Conservation (phyloP, 2,329 filamentous ascomycete genomes). For the Aspergillus arachidicola region DNA sequence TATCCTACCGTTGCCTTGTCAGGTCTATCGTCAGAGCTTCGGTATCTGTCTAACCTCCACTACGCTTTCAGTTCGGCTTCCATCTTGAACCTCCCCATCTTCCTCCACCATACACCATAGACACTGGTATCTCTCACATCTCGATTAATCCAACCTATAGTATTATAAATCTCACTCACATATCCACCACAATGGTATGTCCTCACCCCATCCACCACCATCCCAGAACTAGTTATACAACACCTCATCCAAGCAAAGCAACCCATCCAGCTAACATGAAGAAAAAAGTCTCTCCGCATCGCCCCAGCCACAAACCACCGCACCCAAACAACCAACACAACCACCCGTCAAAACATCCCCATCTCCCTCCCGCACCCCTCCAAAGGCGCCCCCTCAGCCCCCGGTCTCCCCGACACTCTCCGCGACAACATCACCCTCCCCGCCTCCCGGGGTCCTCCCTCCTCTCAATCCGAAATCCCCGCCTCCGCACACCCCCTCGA, state of each 20-base stretch:
- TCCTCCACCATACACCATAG: background rate
- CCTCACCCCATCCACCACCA: conserved; percentile 4
- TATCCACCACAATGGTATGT: background rate
- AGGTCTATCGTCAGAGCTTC: conserved; percentile 19
- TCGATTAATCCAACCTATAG: background rate
- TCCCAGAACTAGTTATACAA: background rate
- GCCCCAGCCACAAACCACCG: conserved; percentile 71
- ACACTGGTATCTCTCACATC: background rate
- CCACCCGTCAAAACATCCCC: conserved; percentile 52
- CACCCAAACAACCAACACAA: conserved; percentile 66
- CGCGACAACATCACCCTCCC: conserved; percentile 77
- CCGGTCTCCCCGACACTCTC: conserved; percentile 90
- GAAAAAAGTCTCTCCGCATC: conserved; percentile 78
- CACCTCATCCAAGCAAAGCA: conserved; percentile 4
- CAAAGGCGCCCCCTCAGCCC: conserved; percentile 81
- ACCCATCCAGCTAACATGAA: conserved; percentile 12
- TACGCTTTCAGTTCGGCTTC: conserved; percentile 2
- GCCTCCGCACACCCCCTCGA: conserved; percentile 85
- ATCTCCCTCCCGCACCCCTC: conserved; percentile 58
- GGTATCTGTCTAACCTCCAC: conserved; percentile 6
- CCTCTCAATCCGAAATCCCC: conserved; percentile 47
- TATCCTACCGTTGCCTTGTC: conserved; percentile 19
- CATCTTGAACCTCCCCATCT: conserved; percentile 5
- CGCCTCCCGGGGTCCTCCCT: conserved; percentile 50
- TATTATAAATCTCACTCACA: background rate